Percentiles rank a stretch among this genome's conserved stretches.
These are phyloP conservation scores for Phaeotremella skinneri DNA, from an alignment of 768 basidiomycete genomes.

Conservation along the genomic window DNA sequence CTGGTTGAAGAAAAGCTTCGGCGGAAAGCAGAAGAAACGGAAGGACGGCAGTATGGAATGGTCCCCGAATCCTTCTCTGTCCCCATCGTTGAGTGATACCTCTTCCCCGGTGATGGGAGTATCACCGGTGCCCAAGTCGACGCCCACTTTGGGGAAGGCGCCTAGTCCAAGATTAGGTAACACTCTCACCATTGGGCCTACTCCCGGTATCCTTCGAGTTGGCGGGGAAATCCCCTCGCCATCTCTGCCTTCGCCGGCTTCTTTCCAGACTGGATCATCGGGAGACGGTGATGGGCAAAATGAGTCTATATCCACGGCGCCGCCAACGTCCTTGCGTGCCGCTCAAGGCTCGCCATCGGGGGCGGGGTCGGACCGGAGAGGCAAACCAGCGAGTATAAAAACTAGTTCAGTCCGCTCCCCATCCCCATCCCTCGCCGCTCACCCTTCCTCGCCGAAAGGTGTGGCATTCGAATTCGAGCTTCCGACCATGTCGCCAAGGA, in stretches of 20 bases:
- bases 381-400: conserved; percentile 30
- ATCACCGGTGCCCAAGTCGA: background rate
- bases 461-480: conserved; percentile 50
- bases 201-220: background rate
- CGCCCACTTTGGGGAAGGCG: background rate
- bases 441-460: conserved; percentile 4
- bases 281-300: background rate
- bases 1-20: conserved; percentile 49
- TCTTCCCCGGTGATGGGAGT: background rate
- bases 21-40: conserved; percentile 38
- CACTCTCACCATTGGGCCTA: background rate
- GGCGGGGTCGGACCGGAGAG: conserved; percentile 1
- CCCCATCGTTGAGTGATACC: background rate
- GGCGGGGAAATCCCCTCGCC: background rate
- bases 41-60: conserved; percentile 21
- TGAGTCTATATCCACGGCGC: too few relatives aligned
- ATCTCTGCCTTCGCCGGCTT: background rate
- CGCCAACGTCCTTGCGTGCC: background rate
- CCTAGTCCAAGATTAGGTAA: conserved; percentile 1
- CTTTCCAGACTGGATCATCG: background rate
- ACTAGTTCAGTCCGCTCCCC: conserved; percentile 13
- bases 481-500: conserved; percentile 47
- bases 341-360: background rate
- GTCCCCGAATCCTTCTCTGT: conserved; percentile 10
- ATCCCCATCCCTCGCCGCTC: background rate